phyloP scores from a whole-genome alignment of 148 eudicot genomes.

The Dysphania ambrosioides region DNA sequence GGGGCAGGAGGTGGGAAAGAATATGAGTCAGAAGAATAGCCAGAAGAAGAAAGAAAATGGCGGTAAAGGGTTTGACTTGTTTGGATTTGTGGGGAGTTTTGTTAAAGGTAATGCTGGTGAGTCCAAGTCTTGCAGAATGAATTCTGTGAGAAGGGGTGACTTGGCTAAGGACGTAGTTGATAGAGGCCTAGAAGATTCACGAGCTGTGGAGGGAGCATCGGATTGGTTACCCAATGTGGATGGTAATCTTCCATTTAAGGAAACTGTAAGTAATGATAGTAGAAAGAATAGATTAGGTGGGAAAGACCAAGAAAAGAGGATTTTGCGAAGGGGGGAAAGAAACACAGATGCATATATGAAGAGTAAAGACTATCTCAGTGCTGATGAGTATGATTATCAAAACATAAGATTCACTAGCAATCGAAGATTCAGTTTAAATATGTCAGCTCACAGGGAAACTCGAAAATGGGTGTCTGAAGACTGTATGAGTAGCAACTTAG shows the following conservation, averaged over 20 bases:
- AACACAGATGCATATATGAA: slow-evolving; percentile 27
- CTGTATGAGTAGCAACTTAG: slow-evolving; percentile 29
- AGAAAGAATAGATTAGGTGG: slow-evolving; percentile 18
- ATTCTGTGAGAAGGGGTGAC: slow-evolving; percentile 36
- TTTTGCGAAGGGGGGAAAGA: slow-evolving; percentile 24
- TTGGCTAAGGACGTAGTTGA: slow-evolving; percentile 28
- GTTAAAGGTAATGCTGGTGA: slow-evolving; percentile 30
- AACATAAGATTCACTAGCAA: slow-evolving; percentile 29
- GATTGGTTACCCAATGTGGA: slow-evolving; percentile 20
- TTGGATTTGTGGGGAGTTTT: slow-evolving; percentile 36
- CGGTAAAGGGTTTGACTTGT: slow-evolving; percentile 41
- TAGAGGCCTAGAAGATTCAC: slow-evolving; percentile 23
- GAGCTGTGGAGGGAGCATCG: slow-evolving; percentile 29
- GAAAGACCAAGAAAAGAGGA: slow-evolving; percentile 25
- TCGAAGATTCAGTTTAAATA: slow-evolving; percentile 29
- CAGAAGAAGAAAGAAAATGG: slow-evolving; percentile 46
- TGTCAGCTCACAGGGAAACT: slow-evolving; percentile 33
- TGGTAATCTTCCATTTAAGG: slow-evolving; percentile 14
- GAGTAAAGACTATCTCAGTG: slow-evolving; percentile 27
- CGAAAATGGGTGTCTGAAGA: slow-evolving; percentile 36
- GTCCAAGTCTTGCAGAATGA: slow-evolving; percentile 37
- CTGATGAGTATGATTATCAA: slow-evolving; percentile 27
- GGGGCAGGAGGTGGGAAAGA: slow-evolving; percentile 40
- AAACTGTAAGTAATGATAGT: slow-evolving; percentile 14
- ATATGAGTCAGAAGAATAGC: slow-evolving; percentile 29